Percentiles rank a stretch among this genome's conserved stretches.
Evolutionary conservation across 2,329 filamentous ascomycete genomes (phyloP).

Genomic region (Bipolaris victoriae): DNA sequence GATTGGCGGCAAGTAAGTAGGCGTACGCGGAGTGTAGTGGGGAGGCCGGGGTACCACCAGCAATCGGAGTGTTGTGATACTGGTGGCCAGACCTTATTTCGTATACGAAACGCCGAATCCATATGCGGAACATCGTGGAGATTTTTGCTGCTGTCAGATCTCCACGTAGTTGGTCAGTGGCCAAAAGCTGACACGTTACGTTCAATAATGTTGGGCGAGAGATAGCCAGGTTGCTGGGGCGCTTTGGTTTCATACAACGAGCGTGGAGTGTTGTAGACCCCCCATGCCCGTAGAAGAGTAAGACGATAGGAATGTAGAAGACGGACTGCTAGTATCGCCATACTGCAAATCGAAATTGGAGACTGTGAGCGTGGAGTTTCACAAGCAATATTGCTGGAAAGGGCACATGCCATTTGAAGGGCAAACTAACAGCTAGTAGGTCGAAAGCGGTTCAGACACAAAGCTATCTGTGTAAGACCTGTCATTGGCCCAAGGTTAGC

Average conservation of each 20-base stretch:
- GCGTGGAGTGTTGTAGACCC: background rate
- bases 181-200: constrained; percentile 3
- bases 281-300: background rate
- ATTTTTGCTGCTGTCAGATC: background rate
- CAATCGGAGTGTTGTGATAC: background rate
- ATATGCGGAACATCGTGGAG: background rate
- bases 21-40: background rate
- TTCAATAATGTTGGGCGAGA: background rate
- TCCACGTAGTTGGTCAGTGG: background rate
- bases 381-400: constrained; percentile 13
- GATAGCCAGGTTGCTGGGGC: background rate
- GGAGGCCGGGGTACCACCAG: background rate
- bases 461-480: constrained; percentile 3
- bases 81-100: background rate
- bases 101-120: background rate
- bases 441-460: constrained; percentile 4
- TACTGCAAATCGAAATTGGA: background rate
- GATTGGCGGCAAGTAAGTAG: background rate
- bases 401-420: constrained; percentile 5
- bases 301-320: background rate
- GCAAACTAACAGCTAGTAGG: constrained; percentile 7
- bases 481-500: background rate
- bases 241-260: background rate
- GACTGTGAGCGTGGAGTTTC: background rate
- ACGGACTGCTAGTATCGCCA: background rate